Evolutionary conservation across 331 rosid genomes (phyloP), one percentile per base, ranked within the genome.

Genomic region (Ulmus americana): DNA sequence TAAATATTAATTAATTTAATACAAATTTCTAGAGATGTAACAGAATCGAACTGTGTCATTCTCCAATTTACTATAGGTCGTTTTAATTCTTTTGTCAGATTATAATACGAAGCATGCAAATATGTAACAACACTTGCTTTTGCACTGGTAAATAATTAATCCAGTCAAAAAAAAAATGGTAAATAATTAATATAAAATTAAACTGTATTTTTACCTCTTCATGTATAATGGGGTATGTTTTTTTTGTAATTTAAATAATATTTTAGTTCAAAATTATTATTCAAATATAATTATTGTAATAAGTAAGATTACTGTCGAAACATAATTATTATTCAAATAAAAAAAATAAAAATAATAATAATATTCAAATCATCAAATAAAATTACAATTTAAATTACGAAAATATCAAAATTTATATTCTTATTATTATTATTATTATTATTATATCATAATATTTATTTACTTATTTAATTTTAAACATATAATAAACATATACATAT

Each of bases 301-400:
- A 20, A 20, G 22, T 20, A 20, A 1, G 1, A 20, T 20, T 0
- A 20, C 22, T 1, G 22, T 20, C 2, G 22, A 1, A 20, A 20
- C 2, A 20, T 20, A 0, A 20, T 1, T 20, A 20, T 2, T 20
- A 2, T 20, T 20, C 1, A 20, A 20, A 20, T 1, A 20, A 0
- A 20, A 20, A 20, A 20, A 20, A 20, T 1, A 20, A 20, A 20
- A 20, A 20, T 20, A 20, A 20, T 20, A 20, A 20, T 20, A 20
- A 20, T 20, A 20, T 20, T 20, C 2, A 20, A 20, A 20, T 1
- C 1, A 20, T 20, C 2, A 20, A 20, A 20, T 20, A 1, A 20
- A 1, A 20, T 20, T 0, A 20, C 0, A 1, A 1, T 20, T 1
- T 0, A 20, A 20, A 20, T 20, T 0, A 1, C 2, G 2, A 20